Percentiles rank a stretch among this genome's conserved stretches.
phyloP scores from a whole-genome alignment of 129 eudicot species.

The Lactuca sativa region DNA sequence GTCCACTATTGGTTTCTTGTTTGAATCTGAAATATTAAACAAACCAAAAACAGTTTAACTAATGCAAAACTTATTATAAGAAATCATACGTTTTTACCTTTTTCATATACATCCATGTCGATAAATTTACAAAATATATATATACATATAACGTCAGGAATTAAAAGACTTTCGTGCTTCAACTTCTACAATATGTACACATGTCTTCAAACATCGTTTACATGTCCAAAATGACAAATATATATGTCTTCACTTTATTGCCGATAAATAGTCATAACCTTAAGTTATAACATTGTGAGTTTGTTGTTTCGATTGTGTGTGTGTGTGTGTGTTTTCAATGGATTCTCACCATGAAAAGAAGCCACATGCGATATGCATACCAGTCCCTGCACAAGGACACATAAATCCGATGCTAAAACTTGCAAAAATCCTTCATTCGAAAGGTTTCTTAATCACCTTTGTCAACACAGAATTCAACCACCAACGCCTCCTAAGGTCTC shows the following conservation, averaged over 20 bases:
- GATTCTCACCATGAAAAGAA: slow-evolving; percentile 23
- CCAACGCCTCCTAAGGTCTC: slow-evolving; percentile 38
- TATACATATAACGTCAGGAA: too few relatives aligned
- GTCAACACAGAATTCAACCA: slow-evolving; percentile 39
- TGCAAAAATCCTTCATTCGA: slow-evolving; percentile 34
- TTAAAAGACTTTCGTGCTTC: too few relatives aligned
- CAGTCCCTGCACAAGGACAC: slow-evolving; percentile 53
- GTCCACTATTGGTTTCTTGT: too few relatives aligned
- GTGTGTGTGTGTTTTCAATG: slow-evolving; percentile 2
- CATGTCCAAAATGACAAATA: background rate
- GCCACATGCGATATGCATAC: slow-evolving; percentile 44
- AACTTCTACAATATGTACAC: too few relatives aligned
- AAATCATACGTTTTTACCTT: too few relatives aligned
- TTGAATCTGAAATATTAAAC: too few relatives aligned
- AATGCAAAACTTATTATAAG: too few relatives aligned
- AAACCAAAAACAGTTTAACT: too few relatives aligned
- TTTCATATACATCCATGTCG: too few relatives aligned
- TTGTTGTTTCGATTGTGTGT: background rate
- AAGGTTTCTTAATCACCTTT: slow-evolving; percentile 36
- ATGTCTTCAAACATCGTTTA: too few relatives aligned
- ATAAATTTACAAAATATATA: too few relatives aligned
- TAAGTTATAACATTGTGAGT: background rate
- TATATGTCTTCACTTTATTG: background rate
- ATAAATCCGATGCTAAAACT: slow-evolving; percentile 39
- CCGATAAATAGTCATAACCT: background rate